Base-by-base conservation (phyloP, 768 basidiomycete genomes). In the Ephemerocybe angulata region DNA sequence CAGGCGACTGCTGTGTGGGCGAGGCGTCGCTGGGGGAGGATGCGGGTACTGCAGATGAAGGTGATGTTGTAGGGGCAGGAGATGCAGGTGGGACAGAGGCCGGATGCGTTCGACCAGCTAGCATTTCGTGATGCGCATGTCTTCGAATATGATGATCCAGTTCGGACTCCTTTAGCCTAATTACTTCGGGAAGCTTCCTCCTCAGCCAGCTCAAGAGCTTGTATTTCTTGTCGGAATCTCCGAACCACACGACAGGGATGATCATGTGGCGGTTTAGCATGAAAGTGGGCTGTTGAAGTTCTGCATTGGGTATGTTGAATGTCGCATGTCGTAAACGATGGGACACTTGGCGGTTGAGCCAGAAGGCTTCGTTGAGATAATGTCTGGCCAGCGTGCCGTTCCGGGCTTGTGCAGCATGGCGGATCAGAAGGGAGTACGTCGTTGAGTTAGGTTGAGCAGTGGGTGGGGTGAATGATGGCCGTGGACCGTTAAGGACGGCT, bases 161-260 rank as follows among this genome's bases (percentile, higher is more conserved):
- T 54, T 83, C 77, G 5, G 61, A 63, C 55, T 70, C 73, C 68
- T 87, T 88, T 60, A 71, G 72, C 56, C 68, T 67, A 31, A 86
- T 63, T 13, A 81, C 70, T 38, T 61, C 65, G 19, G 73, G 73
- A 12, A 82, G 60, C 63, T 80, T 82, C 22, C 69, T 68, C 17
- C 69, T 65, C 30, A 87, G 66, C 80, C 87, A 90, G 27, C 78
- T 73, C 73, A 88, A 75, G 50, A n/a, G n/a, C n/a, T n/a, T n/a
- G n/a, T n/a, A n/a, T n/a, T 84, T 75, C 66, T 84, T 87, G 56
- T 78, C 67, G 41, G 80, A 75, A 59, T 87, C 88, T 30, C 80
- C 78, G 35, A 78, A 65, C 4, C 83, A 83, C 38, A 84, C 73
- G 3, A 84, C 78, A 3, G 87, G 72, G 6, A 87, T 64, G 13